These are phyloP conservation scores for Pestalotiopsis sp. DNA, from an alignment of 2,329 filamentous ascomycete species.

Conservation along the genomic window DNA sequence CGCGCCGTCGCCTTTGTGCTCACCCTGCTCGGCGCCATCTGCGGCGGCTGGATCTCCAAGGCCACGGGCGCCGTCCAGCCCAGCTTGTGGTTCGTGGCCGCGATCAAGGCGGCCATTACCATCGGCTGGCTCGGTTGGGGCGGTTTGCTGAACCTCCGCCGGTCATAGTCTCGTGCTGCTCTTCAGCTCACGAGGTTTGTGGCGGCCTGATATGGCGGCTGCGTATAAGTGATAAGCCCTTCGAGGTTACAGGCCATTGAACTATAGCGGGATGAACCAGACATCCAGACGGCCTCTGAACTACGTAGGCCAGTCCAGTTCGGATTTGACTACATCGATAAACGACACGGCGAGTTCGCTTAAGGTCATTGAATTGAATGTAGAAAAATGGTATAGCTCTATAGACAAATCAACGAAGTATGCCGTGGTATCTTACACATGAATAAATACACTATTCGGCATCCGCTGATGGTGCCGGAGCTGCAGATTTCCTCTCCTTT, in stretches of 20 bases:
- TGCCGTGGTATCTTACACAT: not conserved
- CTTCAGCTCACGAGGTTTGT: not conserved
- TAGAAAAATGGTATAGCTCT: too few species aligned
- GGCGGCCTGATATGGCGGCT: not conserved
- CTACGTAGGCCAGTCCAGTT: too few species aligned
- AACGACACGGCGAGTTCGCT: too few species aligned
- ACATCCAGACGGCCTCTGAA: too few species aligned
- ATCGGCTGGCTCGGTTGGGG: constrained; percentile 31
- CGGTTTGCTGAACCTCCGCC: not conserved
- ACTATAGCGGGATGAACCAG: too few species aligned
- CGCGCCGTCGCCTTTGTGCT: constrained; percentile 46
- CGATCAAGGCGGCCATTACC: constrained; percentile 44
- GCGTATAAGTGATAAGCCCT: too few species aligned
- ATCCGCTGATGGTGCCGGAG: not conserved
- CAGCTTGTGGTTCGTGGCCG: constrained; percentile 48
- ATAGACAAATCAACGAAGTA: too few species aligned
- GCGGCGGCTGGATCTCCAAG: constrained; percentile 50
- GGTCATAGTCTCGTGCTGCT: not conserved
- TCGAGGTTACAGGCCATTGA: too few species aligned
- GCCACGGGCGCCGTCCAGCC: constrained; percentile 42
- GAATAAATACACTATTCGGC: not conserved
- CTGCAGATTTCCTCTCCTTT: constrained; percentile 31
- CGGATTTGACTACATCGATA: too few species aligned
- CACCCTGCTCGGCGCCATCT: constrained; percentile 44
- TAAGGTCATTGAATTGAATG: too few species aligned